A percentile compares a stretch with the other conserved stretches of the same genome.
phyloP scores from a whole-genome alignment of 768 basidiomycete genomes.

The Serendipita sp. region DNA sequence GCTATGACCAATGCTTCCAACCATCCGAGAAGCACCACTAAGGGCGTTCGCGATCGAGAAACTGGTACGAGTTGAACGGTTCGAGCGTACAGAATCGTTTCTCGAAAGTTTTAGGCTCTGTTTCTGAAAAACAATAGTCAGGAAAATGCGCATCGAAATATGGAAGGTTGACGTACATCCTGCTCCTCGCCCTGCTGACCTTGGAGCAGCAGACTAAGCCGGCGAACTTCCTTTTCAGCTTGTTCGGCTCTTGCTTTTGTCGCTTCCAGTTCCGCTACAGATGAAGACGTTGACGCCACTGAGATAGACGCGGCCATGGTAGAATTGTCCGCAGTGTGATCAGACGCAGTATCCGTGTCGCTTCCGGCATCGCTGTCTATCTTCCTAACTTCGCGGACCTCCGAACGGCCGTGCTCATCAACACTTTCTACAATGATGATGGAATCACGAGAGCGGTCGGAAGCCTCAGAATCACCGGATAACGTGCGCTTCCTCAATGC shows the following conservation, averaged over 20 bases:
- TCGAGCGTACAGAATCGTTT: not conserved
- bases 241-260: not conserved
- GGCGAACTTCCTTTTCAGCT: not conserved
- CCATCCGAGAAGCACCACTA: not conserved
- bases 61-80: not conserved
- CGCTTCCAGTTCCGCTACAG: conserved; percentile 1
- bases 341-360: not conserved
- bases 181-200: not conserved
- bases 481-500: not conserved
- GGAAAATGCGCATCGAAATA: not conserved
- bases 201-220: not conserved
- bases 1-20: conserved; percentile 1
- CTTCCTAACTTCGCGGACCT: not conserved
- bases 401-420: not conserved
- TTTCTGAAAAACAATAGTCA: not conserved
- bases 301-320: not conserved
- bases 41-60: conserved; percentile 2
- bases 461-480: not conserved
- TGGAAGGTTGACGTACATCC: not conserved
- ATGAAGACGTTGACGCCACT: not conserved
- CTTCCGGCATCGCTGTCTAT: not conserved
- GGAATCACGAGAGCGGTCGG: not conserved
- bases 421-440: not conserved
- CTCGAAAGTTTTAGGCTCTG: not conserved
- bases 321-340: not conserved